Evolutionary conservation across 768 basidiomycete species (phyloP).

Genomic region (Fomitopsis serialis): DNA sequence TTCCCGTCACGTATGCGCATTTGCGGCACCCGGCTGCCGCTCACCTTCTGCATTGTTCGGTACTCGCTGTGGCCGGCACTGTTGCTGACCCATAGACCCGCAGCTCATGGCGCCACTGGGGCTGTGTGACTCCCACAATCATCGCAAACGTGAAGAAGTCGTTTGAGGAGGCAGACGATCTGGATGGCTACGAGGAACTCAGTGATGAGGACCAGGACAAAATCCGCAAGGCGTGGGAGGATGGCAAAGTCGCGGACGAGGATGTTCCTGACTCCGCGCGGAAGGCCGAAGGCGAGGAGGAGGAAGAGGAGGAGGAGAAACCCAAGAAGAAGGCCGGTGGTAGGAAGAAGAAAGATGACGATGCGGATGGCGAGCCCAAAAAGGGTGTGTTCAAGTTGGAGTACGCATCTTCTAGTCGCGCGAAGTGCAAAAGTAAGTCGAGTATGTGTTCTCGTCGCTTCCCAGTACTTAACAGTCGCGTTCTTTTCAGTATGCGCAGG

Average conservation of each 20-base stretch:
- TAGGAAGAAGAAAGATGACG: constrained; percentile 21
- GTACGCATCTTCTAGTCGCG: constrained; percentile 24
- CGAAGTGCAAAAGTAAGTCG: constrained; percentile 28
- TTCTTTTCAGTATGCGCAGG: constrained; percentile 13
- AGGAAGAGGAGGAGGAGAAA: constrained; percentile 35
- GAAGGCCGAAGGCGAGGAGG: constrained; percentile 44
- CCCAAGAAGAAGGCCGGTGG: constrained; percentile 20
- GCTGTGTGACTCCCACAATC: constrained; percentile 70
- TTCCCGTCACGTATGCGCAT: too few relatives aligned
- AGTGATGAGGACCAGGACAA: constrained; percentile 63
- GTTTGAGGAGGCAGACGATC: constrained; percentile 53
- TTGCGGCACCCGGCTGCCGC: too few relatives aligned
- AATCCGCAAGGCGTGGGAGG: constrained; percentile 67
- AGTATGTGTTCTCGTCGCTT: not conserved
- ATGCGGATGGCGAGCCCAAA: constrained; percentile 27
- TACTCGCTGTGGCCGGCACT: too few relatives aligned
- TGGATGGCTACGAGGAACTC: constrained; percentile 85
- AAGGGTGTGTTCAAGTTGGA: constrained; percentile 30
- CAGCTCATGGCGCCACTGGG: constrained; percentile 89
- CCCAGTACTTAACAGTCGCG: too few relatives aligned
- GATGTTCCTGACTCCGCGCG: constrained; percentile 75
- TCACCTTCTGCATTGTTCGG: too few relatives aligned
- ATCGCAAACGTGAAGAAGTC: constrained; percentile 64
- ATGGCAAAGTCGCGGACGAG: constrained; percentile 74
- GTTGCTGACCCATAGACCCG: not conserved